phyloP scores from a whole-genome alignment of 495 filamentous ascomycete species.

The Penicillium canariense region DNA sequence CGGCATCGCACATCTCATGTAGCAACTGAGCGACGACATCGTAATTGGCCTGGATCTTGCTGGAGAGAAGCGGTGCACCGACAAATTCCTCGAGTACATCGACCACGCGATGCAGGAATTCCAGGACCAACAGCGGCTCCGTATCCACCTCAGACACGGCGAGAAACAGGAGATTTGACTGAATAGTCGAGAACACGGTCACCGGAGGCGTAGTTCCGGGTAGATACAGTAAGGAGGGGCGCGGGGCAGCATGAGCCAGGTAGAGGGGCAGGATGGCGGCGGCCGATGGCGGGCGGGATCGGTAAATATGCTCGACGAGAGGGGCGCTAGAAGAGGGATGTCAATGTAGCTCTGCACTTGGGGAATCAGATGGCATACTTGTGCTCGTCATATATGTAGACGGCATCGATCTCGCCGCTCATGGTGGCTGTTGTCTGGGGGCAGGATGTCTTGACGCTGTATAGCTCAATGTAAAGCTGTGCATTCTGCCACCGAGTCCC shows the following conservation, averaged over 20 bases:
- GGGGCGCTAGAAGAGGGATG: constrained; percentile 45
- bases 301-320: constrained; percentile 68
- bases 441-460: constrained; percentile 11
- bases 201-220: constrained; percentile 81
- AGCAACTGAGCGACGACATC: constrained; percentile 93
- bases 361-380: constrained; percentile 54
- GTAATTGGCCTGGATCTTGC: constrained; percentile 84
- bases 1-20: constrained; percentile 95
- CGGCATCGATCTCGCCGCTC: constrained; percentile 87
- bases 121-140: constrained; percentile 90
- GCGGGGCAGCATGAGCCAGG: constrained; percentile 75
- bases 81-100: constrained; percentile 95
- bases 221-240: constrained; percentile 82
- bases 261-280: constrained; percentile 78
- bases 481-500: constrained; percentile 38
- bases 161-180: constrained; percentile 86
- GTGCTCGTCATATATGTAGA: constrained; percentile 94
- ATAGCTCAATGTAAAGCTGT: constrained; percentile 25
- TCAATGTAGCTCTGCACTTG: constrained; percentile 5
- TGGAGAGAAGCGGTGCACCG: constrained; percentile 79
- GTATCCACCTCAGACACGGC: constrained; percentile 78
- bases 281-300: constrained; percentile 73
- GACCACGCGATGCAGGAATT: constrained; percentile 91
- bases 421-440: constrained; percentile 42
- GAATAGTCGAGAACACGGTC: constrained; percentile 78